A percentile compares a stretch with the other conserved stretches of the same genome.
phyloP scores from a whole-genome alignment of 2,329 filamentous ascomycete species.

The Calonectria crousiana region DNA sequence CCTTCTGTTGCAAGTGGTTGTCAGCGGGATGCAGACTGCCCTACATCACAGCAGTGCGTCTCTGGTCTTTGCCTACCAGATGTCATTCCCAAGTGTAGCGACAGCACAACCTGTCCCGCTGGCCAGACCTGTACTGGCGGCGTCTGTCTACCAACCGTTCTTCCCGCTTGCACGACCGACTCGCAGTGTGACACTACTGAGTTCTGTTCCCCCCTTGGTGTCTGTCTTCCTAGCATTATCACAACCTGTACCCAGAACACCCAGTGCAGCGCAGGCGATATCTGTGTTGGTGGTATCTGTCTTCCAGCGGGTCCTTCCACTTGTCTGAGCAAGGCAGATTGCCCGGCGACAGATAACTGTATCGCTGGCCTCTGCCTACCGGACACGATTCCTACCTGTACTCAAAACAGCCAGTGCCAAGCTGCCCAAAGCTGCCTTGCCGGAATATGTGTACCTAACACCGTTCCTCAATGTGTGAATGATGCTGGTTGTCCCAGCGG shows the following conservation, averaged over 20 bases:
- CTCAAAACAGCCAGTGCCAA: neutral
- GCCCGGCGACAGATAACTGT: neutral
- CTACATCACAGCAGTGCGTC: neutral
- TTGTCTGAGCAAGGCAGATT: neutral
- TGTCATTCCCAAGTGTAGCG: neutral
- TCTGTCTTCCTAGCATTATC: neutral
- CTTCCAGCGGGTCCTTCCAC: neutral
- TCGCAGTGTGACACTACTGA: neutral
- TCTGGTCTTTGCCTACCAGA: neutral
- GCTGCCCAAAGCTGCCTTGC: neutral
- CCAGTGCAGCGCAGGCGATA: neutral
- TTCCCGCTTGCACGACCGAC: neutral
- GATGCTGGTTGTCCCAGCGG: neutral
- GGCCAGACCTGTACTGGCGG: neutral
- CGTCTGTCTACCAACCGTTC: conserved; percentile 1
- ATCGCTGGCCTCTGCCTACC: neutral
- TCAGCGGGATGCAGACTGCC: neutral
- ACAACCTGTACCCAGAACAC: neutral
- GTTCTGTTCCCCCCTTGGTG: conserved; percentile 4
- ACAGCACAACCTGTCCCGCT: neutral
- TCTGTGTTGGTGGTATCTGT: neutral
- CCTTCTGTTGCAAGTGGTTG: neutral
- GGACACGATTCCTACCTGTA: neutral
- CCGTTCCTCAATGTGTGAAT: neutral
- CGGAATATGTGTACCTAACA: neutral